A percentile compares a stretch with the other conserved stretches of the same genome.
phyloP scores from a whole-genome alignment of 2,329 filamentous ascomycete species.

The Colletotrichum liriopes region DNA sequence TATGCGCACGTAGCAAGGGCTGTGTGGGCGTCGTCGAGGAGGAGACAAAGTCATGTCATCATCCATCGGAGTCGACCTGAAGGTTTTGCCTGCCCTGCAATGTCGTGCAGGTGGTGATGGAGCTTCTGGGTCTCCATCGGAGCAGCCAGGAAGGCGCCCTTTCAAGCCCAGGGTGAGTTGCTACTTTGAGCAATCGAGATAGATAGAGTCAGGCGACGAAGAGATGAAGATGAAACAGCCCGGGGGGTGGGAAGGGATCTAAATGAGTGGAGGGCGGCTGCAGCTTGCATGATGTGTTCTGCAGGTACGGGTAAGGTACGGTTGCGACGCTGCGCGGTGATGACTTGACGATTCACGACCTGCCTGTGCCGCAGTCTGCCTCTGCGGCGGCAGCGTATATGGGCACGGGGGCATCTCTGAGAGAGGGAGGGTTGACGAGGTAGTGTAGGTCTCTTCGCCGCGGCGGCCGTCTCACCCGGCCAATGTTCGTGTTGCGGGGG shows the following conservation, averaged over 20 bases:
- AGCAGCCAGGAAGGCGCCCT: background rate
- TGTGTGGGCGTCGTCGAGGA: no score
- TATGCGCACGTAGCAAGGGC: background rate
- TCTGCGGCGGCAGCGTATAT: background rate
- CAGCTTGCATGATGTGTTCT: conserved; percentile 31
- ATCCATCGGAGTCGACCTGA: background rate
- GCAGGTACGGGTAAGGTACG: conserved; percentile 28
- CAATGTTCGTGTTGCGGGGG: conserved; percentile 13
- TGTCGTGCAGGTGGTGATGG: conserved; percentile 38
- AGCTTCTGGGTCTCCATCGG: background rate
- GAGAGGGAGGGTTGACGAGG: no score
- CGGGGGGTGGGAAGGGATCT: conserved; percentile 7
- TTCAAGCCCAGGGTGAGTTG: conserved; percentile 11
- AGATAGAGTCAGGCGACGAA: conserved; percentile 30
- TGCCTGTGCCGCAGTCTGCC: background rate
- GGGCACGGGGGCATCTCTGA: no score
- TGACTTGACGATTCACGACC: background rate
- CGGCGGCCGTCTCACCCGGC: background rate
- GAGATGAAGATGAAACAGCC: conserved; percentile 35
- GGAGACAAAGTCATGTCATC: conserved; percentile 9
- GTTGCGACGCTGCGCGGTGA: conserved; percentile 4
- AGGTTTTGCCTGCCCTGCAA: conserved; percentile 23
- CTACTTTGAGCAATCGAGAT: conserved; percentile 24
- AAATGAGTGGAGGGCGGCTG: conserved; percentile 33
- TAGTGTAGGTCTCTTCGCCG: no score